These are phyloP conservation scores for Russula olivacea DNA, from an alignment of 768 basidiomycete genomes.

Conservation along the genomic window DNA sequence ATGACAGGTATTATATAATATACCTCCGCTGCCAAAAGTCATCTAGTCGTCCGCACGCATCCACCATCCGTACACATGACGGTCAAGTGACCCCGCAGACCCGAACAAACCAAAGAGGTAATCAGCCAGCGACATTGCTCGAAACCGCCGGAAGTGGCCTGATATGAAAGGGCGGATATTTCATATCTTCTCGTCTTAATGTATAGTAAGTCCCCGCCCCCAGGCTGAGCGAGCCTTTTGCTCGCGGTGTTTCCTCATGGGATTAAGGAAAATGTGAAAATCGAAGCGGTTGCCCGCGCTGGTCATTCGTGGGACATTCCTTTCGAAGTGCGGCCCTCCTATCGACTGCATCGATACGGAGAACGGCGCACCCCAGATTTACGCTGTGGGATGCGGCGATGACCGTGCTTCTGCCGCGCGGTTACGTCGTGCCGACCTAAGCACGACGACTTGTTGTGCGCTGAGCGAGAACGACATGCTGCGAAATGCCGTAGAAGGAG, in stretches of 20 bases:
- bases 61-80: not conserved
- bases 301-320: not conserved
- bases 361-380: constrained; percentile 6
- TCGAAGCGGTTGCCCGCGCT: not conserved
- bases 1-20: constrained; percentile 4
- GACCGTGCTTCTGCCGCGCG: constrained; percentile 11
- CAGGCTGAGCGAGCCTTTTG: not conserved
- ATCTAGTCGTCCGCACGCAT: constrained; percentile 1
- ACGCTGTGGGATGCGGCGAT: not conserved
- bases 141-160: not conserved
- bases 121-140: not conserved
- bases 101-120: constrained; percentile 4
- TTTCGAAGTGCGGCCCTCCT: too few relatives aligned
- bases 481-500: not conserved
- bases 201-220: constrained; percentile 8
- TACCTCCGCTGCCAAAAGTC: not conserved
- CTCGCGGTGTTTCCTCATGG: not conserved
- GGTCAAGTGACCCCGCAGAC: not conserved
- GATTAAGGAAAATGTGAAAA: not conserved
- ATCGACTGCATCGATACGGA: not conserved
- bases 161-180: constrained; percentile 1
- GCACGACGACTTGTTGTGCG: not conserved
- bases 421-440: not conserved
- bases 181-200: not conserved
- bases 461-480: not conserved